Conservation (phyloP, 2,329 filamentous ascomycete species). For the Sporothrix dimorphospora region DNA sequence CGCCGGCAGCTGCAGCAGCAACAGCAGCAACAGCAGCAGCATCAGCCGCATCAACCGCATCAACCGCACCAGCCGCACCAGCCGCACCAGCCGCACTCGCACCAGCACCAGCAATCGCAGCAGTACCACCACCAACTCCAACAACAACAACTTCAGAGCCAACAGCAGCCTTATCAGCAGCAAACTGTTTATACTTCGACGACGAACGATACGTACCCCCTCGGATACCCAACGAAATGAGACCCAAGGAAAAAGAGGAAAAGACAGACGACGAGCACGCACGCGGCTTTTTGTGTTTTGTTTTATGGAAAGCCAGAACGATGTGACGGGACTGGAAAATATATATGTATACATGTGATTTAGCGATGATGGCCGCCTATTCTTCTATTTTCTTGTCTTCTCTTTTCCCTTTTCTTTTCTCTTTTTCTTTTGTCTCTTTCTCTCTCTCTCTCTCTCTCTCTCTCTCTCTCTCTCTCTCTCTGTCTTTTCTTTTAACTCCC, state of each 20-base stretch:
- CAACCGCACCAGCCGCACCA: conserved; percentile 22
- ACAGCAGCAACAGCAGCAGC: conserved; percentile 23
- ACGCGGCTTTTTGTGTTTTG: not conserved
- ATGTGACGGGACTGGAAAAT: conserved; percentile 15
- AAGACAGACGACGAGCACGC: conserved; percentile 5
- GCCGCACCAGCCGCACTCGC: conserved; percentile 13
- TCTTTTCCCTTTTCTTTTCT: not conserved
- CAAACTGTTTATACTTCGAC: conserved; percentile 28
- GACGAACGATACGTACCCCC: conserved; percentile 31
- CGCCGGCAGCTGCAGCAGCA: conserved; percentile 34
- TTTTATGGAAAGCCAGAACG: not conserved
- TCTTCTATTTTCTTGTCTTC: not conserved
- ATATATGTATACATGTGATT: conserved; percentile 22
- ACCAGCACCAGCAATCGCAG: not conserved
- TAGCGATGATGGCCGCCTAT: conserved; percentile 3
- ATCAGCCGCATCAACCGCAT: conserved; percentile 23
- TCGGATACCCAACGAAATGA: conserved; percentile 41
- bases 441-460: not conserved
- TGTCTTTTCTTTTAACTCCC: not conserved
- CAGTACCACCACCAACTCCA: conserved; percentile 26
- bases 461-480: not conserved
- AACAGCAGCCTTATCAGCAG: conserved; percentile 18
- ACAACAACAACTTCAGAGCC: conserved; percentile 24
- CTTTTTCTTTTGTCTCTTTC: not conserved
- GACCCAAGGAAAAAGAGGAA: conserved; percentile 9